Percentiles rank a stretch among this genome's conserved stretches.
Conservation (phyloP, 345 rosid species). For the Isatis tinctoria region DNA sequence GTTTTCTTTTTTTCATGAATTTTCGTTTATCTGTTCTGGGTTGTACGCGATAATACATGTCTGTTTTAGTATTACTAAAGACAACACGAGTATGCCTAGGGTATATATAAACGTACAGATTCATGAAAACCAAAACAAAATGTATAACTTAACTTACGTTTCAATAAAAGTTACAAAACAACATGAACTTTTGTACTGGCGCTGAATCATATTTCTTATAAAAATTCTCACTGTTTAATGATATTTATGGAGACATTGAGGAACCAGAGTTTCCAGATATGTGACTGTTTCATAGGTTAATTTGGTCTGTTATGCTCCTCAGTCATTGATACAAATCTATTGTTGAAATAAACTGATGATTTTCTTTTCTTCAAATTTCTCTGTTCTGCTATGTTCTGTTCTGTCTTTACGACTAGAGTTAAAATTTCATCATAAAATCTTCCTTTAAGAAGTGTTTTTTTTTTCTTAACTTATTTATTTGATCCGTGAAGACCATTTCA, state of each 20-base stretch:
- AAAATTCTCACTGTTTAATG: not conserved
- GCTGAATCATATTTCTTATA: not conserved
- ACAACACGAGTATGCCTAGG: not conserved
- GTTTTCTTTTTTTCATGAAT: not conserved
- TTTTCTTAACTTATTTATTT: not conserved
- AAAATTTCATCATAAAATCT: not conserved
- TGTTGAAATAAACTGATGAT: not conserved
- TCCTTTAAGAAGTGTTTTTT: not conserved
- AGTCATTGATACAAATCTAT: not conserved
- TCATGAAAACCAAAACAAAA: not conserved
- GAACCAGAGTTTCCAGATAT: not conserved
- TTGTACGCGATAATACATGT: not conserved
- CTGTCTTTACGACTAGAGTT: not conserved
- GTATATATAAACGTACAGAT: not conserved
- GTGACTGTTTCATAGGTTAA: not conserved
- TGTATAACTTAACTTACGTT: not conserved
- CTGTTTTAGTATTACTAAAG: not conserved
- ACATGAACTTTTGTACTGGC: not conserved
- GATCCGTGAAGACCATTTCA: constrained; percentile 7
- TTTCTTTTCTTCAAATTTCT: not conserved
- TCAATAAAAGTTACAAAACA: not conserved
- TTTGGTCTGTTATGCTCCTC: not conserved
- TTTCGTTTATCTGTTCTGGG: not conserved
- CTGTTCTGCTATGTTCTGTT: not conserved
- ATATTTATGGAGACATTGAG: not conserved